phyloP scores from a whole-genome alignment of 805 yeast genomes.

The Blastobotrys chiropterorum region DNA sequence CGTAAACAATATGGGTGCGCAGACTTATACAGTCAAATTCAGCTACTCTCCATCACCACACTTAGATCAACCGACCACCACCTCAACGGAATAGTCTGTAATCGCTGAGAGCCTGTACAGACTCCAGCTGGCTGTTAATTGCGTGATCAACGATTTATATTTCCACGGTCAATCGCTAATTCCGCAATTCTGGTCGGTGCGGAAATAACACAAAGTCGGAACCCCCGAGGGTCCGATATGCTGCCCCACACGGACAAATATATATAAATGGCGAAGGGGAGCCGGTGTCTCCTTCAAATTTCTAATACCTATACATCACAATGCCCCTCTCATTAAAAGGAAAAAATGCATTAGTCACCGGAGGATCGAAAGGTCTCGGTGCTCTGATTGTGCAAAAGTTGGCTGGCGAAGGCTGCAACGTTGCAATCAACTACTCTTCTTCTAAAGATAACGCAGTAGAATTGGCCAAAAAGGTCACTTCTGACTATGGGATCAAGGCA shows the following conservation, averaged over 20 bases:
- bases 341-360: slow-evolving; percentile 22
- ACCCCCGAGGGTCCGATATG: neutral
- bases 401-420: slow-evolving; percentile 22
- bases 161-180: too few relatives aligned
- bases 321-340: slow-evolving; percentile 8
- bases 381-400: slow-evolving; percentile 17
- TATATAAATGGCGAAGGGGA: neutral
- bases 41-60: too few relatives aligned
- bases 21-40: too few relatives aligned
- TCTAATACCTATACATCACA: neutral
- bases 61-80: too few relatives aligned
- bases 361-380: slow-evolving; percentile 24
- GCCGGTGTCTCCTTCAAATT: neutral
- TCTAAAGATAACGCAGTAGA: slow-evolving; percentile 15
- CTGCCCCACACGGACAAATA: neutral
- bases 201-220: neutral
- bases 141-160: too few relatives aligned
- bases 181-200: neutral
- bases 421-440: slow-evolving; percentile 17
- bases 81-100: too few relatives aligned
- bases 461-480: slow-evolving; percentile 11
- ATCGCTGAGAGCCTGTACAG: too few relatives aligned
- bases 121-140: too few relatives aligned
- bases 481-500: slow-evolving; percentile 12
- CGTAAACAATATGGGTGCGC: too few relatives aligned